Conservation (phyloP, 2,329 filamentous ascomycete species). For the Gremmenia infestans region DNA sequence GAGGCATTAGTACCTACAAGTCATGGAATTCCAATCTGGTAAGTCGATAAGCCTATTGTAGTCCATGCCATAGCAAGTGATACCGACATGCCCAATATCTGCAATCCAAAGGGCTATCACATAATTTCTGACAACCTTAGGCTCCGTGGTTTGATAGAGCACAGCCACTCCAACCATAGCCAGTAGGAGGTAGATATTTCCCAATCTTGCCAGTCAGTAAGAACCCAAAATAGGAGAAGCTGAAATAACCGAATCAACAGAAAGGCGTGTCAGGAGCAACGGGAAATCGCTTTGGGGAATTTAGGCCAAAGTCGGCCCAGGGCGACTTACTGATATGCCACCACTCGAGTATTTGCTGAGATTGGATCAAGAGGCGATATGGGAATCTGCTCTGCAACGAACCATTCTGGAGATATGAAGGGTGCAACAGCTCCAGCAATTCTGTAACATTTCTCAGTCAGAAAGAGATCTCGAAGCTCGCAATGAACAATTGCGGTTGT, state of each 20-base stretch:
- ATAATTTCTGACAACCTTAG: slow-evolving; percentile 62
- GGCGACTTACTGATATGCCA: slow-evolving; percentile 21
- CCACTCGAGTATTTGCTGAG: slow-evolving; percentile 32
- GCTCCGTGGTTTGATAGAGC: slow-evolving; percentile 58
- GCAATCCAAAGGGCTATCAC: slow-evolving; percentile 59
- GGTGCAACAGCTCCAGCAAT: slow-evolving; percentile 54
- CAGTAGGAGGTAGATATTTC: slow-evolving; percentile 64
- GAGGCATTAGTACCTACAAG: slow-evolving; percentile 37
- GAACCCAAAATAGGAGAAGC: neutral
- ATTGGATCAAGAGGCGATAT: slow-evolving; percentile 29
- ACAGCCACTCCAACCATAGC: slow-evolving; percentile 60
- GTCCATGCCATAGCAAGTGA: slow-evolving; percentile 56
- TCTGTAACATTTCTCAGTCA: slow-evolving; percentile 35
- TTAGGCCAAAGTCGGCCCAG: neutral
- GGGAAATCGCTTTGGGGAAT: neutral
- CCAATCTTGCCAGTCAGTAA: slow-evolving; percentile 46
- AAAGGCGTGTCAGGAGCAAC: slow-evolving; percentile 38
- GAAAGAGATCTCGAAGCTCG: neutral
- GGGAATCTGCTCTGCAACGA: slow-evolving; percentile 58
- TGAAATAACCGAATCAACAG: neutral
- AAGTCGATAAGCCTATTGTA: slow-evolving; percentile 48
- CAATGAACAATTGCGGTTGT: neutral
- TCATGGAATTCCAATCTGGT: slow-evolving; percentile 60
- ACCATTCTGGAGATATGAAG: slow-evolving; percentile 53
- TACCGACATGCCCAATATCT: slow-evolving; percentile 62